A percentile compares a stretch with the other conserved stretches of the same genome.
Conservation (phyloP, 257 asterid species). For the Solanum infundibuliforme region DNA sequence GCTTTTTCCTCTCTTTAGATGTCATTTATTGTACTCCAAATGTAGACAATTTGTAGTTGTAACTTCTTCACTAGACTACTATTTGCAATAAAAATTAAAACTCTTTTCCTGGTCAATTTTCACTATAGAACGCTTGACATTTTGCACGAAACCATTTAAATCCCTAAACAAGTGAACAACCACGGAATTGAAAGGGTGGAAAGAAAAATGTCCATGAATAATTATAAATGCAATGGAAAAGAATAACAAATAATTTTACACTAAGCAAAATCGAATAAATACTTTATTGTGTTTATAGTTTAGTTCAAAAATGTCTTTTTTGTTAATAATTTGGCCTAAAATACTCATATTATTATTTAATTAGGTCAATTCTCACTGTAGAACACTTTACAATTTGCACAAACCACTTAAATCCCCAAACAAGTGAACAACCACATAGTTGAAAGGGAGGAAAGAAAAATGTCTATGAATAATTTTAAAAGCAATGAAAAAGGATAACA, state of each 20-base stretch:
- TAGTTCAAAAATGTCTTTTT: too few species aligned
- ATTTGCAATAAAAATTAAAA: not conserved
- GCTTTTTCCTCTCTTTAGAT: not conserved
- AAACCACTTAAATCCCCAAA: too few species aligned
- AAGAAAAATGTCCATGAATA: not conserved
- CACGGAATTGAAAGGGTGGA: not conserved
- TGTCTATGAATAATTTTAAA: too few species aligned
- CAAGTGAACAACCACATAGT: too few species aligned
- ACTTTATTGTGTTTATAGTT: too few species aligned
- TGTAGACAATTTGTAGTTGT: not conserved
- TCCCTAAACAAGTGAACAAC: not conserved
- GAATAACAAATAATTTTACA: not conserved
- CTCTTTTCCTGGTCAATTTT: not conserved
- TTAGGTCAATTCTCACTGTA: too few species aligned
- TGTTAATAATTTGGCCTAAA: too few species aligned
- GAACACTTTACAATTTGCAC: too few species aligned
- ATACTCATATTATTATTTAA: too few species aligned
- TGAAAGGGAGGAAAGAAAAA: too few species aligned
- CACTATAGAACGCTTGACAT: not conserved
- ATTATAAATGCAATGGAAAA: not conserved
- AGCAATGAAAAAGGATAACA: too few species aligned
- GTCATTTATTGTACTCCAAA: not conserved
- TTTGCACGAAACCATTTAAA: not conserved
- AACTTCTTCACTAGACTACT: not conserved
- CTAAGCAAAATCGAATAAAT: too few species aligned